A percentile compares a stretch with the other conserved stretches of the same genome.
Conservation (phyloP, 208 protist species). For the Trypanosoma theileri region DNA sequence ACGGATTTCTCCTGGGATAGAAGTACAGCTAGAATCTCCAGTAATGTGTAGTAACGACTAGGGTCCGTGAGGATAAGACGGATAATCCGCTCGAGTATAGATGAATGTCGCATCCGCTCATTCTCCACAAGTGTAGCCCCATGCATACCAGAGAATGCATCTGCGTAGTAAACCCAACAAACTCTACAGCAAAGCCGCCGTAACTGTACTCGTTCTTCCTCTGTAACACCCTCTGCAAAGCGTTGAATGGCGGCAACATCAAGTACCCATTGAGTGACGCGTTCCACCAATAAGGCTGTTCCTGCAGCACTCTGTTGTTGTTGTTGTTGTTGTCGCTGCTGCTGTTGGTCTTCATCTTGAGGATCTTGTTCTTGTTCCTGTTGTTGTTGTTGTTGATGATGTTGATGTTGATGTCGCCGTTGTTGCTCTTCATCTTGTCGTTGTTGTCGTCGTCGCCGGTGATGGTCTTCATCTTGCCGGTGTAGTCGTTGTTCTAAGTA, state of each 20-base stretch:
- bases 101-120: background rate
- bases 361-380: no score
- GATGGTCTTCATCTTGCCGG: no score
- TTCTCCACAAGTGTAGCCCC: background rate
- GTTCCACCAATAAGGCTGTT: slow-evolving; percentile 1
- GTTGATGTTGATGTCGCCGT: no score
- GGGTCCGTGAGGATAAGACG: slow-evolving; percentile 47
- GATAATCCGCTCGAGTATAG: slow-evolving; percentile 47
- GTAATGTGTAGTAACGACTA: slow-evolving; percentile 41
- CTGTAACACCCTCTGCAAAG: slow-evolving; percentile 19
- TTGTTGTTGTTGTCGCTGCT: no score
- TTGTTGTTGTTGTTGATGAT: no score
- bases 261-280: slow-evolving; percentile 39
- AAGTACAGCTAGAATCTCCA: slow-evolving; percentile 68
- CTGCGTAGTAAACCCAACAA: slow-evolving; percentile 44
- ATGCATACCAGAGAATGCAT: background rate
- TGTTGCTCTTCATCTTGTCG: no score
- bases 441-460: no score
- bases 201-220: slow-evolving; percentile 30
- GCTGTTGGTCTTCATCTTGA: no score
- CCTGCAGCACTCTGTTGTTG: no score
- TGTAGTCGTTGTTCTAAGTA: no score
- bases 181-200: slow-evolving; percentile 40
- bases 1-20: slow-evolving; percentile 47
- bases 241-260: slow-evolving; percentile 34